Base-by-base conservation (phyloP, 2,329 filamentous ascomycete genomes). In the Sporothrix inflata region DNA sequence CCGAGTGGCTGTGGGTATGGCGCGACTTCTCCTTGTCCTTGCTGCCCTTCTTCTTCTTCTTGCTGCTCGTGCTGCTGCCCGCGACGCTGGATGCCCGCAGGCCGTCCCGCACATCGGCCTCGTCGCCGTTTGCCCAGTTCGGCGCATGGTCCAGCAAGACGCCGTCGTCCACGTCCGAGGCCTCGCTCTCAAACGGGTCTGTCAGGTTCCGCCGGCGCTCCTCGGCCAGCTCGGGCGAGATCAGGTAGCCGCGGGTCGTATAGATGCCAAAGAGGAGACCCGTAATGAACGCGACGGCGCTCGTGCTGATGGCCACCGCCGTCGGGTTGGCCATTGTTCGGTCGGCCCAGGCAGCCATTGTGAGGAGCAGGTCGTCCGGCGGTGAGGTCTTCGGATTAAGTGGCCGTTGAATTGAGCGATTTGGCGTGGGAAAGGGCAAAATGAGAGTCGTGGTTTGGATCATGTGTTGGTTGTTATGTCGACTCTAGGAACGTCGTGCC, bases 231-330 rank as follows among this genome's bases (percentile, higher is more conserved):
- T 81, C 79, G 1, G 87, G 85, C n/a, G 87, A 85, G 77, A 89
- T 83, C 61, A 89, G 79, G 82, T 89, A 89, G 72, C 88, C 88
- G 72, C 82, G 85, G 74, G 88, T 87, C 21, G 90, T 86, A 82
- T 94, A 94, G 73, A 97, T 83, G 74, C 93, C 94, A 16, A 97
- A 87, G 49, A 94, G 89, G 82, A 95, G 97, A 77, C 94, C 94
- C 0, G 89, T 87, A 70, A 96, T 80, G 76, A 92, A 90, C 74
- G 91, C 88, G 72, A 95, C 83, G 74, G 97, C 87, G 75, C 90
- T 90, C 21, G 93, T 94, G 71, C 90, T 89, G 74, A 95, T 83
- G 61, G 94, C 84, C 72, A 94, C 85, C 27, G 76, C 70, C 34
- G 71, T 69, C 45, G 75, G 60, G 61, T 49, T 73, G 45, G 53